Evolutionary conservation across 768 basidiomycete species (phyloP).

Genomic region (Gymnopilus dilepis): DNA sequence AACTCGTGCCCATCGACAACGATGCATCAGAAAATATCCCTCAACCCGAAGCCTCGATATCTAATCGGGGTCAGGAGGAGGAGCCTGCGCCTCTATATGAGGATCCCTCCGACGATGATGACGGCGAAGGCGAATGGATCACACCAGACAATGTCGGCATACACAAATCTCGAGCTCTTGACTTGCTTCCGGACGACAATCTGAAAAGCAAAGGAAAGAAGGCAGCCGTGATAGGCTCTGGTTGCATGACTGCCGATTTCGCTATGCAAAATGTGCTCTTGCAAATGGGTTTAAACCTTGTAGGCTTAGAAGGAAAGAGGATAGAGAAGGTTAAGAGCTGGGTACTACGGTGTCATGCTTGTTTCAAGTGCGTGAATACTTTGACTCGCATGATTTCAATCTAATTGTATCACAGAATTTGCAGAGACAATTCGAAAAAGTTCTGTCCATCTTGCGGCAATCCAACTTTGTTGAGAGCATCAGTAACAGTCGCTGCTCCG

Average conservation of each 20-base stretch:
- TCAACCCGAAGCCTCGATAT: conserved; percentile 16
- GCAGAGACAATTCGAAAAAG: conserved; percentile 92
- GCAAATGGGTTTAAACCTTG: conserved; percentile 91
- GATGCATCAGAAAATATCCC: conserved; percentile 13
- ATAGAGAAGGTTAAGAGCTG: conserved; percentile 93
- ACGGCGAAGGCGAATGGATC: conserved; percentile 96
- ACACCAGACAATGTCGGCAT: conserved; percentile 85
- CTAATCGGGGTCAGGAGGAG: conserved; percentile 25
- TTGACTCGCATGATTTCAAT: conserved; percentile 20
- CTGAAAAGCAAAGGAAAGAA: conserved; percentile 42
- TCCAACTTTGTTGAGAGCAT: conserved; percentile 86
- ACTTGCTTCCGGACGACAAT: conserved; percentile 71
- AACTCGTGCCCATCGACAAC: conserved; percentile 43
- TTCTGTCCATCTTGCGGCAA: conserved; percentile 99
- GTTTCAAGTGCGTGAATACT: conserved; percentile 92
- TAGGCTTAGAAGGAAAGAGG: conserved; percentile 88
- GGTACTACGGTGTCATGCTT: conserved; percentile 97
- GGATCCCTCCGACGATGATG: conserved; percentile 79
- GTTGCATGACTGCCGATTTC: conserved; percentile 98
- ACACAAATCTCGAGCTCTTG: conserved; percentile 87
- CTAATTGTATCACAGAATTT: conserved; percentile 62
- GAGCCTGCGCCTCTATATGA: conserved; percentile 58
- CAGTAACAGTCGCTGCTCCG: conserved; percentile 82
- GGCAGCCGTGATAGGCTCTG: conserved; percentile 58
- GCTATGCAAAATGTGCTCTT: conserved; percentile 98